Evolutionary conservation across 768 basidiomycete genomes (phyloP).

Genomic region (Paxillus ammoniavirescens): DNA sequence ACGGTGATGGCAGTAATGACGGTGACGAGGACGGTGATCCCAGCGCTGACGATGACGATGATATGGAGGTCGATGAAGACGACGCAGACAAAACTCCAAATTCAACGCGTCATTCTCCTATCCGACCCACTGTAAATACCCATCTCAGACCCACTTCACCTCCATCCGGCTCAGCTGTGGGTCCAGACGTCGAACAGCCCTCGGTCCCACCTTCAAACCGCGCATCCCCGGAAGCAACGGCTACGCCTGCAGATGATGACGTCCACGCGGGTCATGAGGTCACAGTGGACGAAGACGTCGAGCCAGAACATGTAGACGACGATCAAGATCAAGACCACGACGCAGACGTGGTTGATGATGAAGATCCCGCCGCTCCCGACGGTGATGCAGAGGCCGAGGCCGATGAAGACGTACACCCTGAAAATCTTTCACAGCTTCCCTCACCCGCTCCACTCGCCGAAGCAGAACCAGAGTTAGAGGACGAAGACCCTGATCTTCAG

Average conservation of each 20-base stretch:
- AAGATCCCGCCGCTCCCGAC: slow-evolving; percentile 18
- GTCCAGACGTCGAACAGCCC: slow-evolving; percentile 18
- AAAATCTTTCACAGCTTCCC: slow-evolving; percentile 24
- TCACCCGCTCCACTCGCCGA: slow-evolving; percentile 24
- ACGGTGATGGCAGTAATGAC: slow-evolving; percentile 1
- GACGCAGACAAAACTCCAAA: slow-evolving; percentile 23
- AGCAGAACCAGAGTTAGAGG: slow-evolving; percentile 28
- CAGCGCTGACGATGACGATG: slow-evolving; percentile 17
- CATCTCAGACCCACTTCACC: slow-evolving; percentile 7
- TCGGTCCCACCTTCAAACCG: slow-evolving; percentile 21
- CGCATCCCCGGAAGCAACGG: slow-evolving; percentile 19
- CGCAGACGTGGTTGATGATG: slow-evolving; percentile 20
- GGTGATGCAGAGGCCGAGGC: slow-evolving; percentile 22
- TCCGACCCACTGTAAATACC: slow-evolving; percentile 18
- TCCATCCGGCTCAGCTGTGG: slow-evolving; percentile 12
- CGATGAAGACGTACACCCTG: slow-evolving; percentile 32
- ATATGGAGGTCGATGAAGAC: slow-evolving; percentile 33
- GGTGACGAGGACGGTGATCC: slow-evolving; percentile 10
- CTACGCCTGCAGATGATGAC: slow-evolving; percentile 17
- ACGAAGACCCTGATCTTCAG: slow-evolving; percentile 68
- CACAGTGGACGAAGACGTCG: slow-evolving; percentile 30
- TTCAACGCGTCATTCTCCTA: slow-evolving; percentile 22
- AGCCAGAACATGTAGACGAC: slow-evolving; percentile 8
- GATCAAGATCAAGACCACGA: slow-evolving; percentile 13
- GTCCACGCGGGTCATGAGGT: slow-evolving; percentile 7